Conservation (phyloP, 2,329 filamentous ascomycete genomes). For the Pyricularia grisea region DNA sequence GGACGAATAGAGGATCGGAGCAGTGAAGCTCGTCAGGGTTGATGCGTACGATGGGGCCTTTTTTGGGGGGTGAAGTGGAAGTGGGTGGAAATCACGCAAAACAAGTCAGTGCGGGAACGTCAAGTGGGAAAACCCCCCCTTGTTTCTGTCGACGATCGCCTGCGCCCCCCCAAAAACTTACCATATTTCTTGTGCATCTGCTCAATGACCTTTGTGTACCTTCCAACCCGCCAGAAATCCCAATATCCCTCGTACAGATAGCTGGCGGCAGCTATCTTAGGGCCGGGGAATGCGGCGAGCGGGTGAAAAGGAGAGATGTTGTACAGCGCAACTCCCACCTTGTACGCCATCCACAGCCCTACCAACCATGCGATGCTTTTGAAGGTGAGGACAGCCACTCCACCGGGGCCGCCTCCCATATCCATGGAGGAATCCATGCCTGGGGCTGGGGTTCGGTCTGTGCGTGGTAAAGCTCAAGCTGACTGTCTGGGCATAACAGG, state of each 20-base stretch:
- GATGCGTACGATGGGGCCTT: conserved; percentile 8
- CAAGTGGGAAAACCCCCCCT: background rate
- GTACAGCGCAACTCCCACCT: conserved; percentile 19
- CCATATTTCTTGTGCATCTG: conserved; percentile 26
- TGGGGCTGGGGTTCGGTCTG: background rate
- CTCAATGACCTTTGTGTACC: conserved; percentile 23
- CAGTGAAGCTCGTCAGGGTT: conserved; percentile 21
- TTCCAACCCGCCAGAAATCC: conserved; percentile 24
- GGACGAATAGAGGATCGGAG: conserved; percentile 16
- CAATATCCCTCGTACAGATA: conserved; percentile 28
- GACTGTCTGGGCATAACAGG: background rate
- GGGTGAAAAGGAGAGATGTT: conserved; percentile 30
- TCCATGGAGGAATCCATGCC: background rate
- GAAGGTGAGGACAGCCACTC: background rate
- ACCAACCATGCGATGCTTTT: conserved; percentile 11
- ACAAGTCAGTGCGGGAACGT: background rate
- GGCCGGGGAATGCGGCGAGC: conserved; percentile 25
- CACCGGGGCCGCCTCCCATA: background rate
- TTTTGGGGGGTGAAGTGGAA: background rate
- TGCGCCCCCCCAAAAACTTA: background rate
- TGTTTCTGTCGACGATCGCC: conserved; percentile 13
- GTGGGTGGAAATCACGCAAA: conserved; percentile 2
- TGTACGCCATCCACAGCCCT: conserved; percentile 19
- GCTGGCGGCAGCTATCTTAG: conserved; percentile 23
- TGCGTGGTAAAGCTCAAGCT: background rate